phyloP scores from a whole-genome alignment of 2,329 filamentous ascomycete species.

The Fusarium equiseti region DNA sequence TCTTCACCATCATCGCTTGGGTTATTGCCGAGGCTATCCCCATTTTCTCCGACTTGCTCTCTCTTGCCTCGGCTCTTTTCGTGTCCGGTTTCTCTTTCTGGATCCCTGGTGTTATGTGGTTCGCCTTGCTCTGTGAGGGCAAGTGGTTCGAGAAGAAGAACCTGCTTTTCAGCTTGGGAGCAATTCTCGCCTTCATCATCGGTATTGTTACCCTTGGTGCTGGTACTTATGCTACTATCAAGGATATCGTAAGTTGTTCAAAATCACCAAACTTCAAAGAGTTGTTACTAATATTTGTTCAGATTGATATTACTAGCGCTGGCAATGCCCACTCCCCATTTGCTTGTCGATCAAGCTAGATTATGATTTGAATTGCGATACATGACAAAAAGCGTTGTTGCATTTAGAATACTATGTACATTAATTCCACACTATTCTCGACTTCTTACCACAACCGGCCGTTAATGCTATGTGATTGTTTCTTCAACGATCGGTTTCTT shows the following conservation, averaged over 20 bases:
- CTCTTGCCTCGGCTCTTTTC: slow-evolving; percentile 33
- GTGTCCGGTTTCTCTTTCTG: slow-evolving; percentile 39
- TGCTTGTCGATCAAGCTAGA: slow-evolving; percentile 31
- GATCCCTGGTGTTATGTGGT: slow-evolving; percentile 40
- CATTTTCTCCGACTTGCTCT: slow-evolving; percentile 38
- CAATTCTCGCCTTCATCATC: slow-evolving; percentile 36
- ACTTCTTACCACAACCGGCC: background rate
- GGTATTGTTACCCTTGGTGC: slow-evolving; percentile 37
- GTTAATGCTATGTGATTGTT: too few relatives aligned
- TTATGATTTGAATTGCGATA: background rate
- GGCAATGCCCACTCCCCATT: slow-evolving; percentile 44
- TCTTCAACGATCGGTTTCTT: too few relatives aligned
- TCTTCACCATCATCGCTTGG: slow-evolving; percentile 39
- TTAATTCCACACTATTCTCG: slow-evolving; percentile 4
- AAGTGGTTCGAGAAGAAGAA: slow-evolving; percentile 40
- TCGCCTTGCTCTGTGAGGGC: slow-evolving; percentile 33
- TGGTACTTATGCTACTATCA: slow-evolving; percentile 39
- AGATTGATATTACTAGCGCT: slow-evolving; percentile 33
- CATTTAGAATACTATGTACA: slow-evolving; percentile 8
- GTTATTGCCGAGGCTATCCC: slow-evolving; percentile 39
- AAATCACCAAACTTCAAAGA: accelerated
- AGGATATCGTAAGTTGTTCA: slow-evolving; percentile 32
- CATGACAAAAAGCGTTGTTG: slow-evolving; percentile 12
- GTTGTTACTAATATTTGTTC: background rate
- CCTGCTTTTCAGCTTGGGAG: slow-evolving; percentile 29